phyloP scores from a whole-genome alignment of 208 protist species.

The Wallacemonas sp. region DNA sequence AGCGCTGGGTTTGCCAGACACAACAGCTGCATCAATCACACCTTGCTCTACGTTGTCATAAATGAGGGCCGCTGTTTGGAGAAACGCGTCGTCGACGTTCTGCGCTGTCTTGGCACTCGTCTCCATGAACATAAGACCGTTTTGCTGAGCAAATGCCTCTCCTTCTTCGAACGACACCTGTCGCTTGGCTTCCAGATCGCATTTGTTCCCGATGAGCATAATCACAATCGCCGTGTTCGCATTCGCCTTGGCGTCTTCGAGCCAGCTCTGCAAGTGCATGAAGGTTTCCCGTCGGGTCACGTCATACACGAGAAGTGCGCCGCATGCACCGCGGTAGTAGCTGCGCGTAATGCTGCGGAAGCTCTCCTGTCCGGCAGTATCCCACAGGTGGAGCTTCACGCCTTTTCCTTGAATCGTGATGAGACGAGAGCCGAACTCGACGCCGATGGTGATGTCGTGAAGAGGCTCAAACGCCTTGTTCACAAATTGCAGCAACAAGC shows the following conservation, averaged over 20 bases:
- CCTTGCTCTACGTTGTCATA: constrained; percentile 96
- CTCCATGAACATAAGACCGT: constrained; percentile 98
- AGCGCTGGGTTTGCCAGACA: constrained; percentile 49
- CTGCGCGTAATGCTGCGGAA: constrained; percentile 99
- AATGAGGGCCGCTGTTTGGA: constrained; percentile 94
- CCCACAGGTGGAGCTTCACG: constrained; percentile 99
- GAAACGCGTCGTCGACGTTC: constrained; percentile 96
- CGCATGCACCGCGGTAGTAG: constrained; percentile 99
- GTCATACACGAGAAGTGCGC: constrained; percentile 98
- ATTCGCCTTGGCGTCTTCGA: constrained; percentile 97
- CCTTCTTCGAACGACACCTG: constrained; percentile 96
- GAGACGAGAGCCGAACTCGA: constrained; percentile 98
- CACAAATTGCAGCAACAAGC: constrained; percentile 98
- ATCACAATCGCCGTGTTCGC: constrained; percentile 97
- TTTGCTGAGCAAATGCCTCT: constrained; percentile 93
- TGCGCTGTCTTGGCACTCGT: constrained; percentile 98
- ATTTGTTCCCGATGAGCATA: constrained; percentile 99
- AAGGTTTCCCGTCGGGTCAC: constrained; percentile 97
- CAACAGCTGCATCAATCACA: constrained; percentile 82
- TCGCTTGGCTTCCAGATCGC: constrained; percentile 94
- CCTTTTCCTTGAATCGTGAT: constrained; percentile 95
- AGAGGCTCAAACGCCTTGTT: constrained; percentile 99
- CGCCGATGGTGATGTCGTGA: constrained; percentile 99
- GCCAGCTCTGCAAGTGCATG: constrained; percentile 96
- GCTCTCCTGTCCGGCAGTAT: constrained; percentile 97